Percentiles rank a stretch among this genome's conserved stretches.
phyloP scores from a whole-genome alignment of 139 green algal genomes.

The Bryopsis sp. region DNA sequence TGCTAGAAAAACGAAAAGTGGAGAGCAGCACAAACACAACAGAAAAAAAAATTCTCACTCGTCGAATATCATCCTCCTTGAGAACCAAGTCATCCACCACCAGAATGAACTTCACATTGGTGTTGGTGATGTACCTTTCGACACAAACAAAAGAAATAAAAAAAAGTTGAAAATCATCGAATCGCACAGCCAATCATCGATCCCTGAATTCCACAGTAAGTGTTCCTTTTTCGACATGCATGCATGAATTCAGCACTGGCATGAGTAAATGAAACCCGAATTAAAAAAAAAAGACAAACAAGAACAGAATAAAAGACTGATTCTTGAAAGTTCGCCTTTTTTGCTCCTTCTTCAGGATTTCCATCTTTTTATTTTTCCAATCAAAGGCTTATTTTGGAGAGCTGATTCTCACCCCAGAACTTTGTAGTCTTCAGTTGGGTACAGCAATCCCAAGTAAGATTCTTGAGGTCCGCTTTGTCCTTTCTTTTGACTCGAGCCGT shows the following conservation, averaged over 20 bases:
- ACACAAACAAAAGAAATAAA: neutral
- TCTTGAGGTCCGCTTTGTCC: constrained; percentile 41
- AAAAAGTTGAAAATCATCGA: neutral
- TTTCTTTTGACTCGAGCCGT: too few species aligned
- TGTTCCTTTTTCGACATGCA: too few species aligned
- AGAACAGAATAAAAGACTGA: neutral
- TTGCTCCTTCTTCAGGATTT: too few species aligned
- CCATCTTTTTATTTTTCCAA: too few species aligned
- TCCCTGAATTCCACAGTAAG: too few species aligned
- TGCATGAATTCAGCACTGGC: too few species aligned
- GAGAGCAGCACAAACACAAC: too few species aligned
- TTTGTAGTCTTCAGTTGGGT: constrained; percentile 69
- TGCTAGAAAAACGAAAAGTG: too few species aligned
- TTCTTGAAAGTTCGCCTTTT: neutral
- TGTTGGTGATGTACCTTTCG: constrained; percentile 65
- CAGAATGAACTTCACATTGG: constrained; percentile 63
- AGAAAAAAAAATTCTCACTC: constrained; percentile 24
- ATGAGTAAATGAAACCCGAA: too few species aligned
- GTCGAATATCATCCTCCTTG: constrained; percentile 46
- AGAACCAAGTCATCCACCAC: constrained; percentile 46
- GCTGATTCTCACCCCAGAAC: constrained; percentile 52
- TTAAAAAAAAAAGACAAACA: too few species aligned
- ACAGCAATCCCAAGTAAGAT: constrained; percentile 70
- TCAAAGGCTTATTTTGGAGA: neutral
- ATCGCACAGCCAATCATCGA: too few species aligned